Evolutionary conservation across 2,329 filamentous ascomycete genomes (phyloP).

Genomic region (Neoarthrinium moseri): DNA sequence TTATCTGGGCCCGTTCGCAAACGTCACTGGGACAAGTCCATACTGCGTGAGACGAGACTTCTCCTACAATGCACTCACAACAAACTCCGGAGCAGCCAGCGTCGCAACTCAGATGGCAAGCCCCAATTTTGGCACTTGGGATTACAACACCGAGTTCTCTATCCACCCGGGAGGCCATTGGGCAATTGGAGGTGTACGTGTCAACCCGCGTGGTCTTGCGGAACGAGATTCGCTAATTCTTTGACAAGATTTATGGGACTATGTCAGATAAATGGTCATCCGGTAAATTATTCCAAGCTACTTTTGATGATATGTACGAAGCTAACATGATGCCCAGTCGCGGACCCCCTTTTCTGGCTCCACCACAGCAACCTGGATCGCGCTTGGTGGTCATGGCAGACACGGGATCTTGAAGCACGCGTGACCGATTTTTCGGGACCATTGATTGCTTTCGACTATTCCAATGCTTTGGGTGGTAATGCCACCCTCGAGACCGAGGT

Average conservation of each 20-base stretch:
- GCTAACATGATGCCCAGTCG: background rate
- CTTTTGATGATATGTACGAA: too few species aligned
- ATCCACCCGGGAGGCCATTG: slow-evolving; percentile 9
- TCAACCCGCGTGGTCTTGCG: too few species aligned
- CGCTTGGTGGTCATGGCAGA: slow-evolving; percentile 11
- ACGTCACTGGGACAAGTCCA: background rate
- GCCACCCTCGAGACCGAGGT: slow-evolving; percentile 3
- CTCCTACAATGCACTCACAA: too few species aligned
- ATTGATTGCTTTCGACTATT: slow-evolving; percentile 5
- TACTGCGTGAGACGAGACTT: slow-evolving; percentile 4
- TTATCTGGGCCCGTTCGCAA: background rate
- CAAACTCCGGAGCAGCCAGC: too few species aligned
- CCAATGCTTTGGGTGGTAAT: slow-evolving; percentile 4
- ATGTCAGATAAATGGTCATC: slow-evolving; percentile 10
- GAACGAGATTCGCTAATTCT: too few species aligned
- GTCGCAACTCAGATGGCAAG: background rate
- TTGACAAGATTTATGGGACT: too few species aligned
- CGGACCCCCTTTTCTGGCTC: slow-evolving; percentile 9
- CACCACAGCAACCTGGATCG: slow-evolving; percentile 9
- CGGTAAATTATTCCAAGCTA: background rate
- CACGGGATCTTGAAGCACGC: slow-evolving; percentile 2
- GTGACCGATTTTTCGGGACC: slow-evolving; percentile 8
- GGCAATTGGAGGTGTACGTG: slow-evolving; percentile 6
- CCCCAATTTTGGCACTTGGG: background rate
- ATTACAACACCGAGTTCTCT: slow-evolving; percentile 4